phyloP scores from a whole-genome alignment of 2,329 filamentous ascomycete genomes.

The Hymenoscyphus fructigenus region DNA sequence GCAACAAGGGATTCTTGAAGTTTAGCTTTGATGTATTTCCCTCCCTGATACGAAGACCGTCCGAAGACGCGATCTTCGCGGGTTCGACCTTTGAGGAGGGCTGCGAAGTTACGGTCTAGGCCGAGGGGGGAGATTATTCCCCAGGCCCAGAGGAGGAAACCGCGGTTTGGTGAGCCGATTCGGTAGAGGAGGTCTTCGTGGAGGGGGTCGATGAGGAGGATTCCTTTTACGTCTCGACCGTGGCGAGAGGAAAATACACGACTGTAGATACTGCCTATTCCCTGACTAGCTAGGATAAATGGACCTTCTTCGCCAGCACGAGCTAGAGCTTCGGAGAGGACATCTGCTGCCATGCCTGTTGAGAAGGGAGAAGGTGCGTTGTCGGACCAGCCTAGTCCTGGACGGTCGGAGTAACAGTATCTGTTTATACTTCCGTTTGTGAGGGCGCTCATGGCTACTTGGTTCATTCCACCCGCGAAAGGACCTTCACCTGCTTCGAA shows the following conservation, averaged over 20 bases:
- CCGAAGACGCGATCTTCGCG: constrained; percentile 86
- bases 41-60: constrained; percentile 71
- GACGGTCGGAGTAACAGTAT: constrained; percentile 95
- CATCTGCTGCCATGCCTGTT: constrained; percentile 88
- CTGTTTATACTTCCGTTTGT: constrained; percentile 79
- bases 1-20: constrained; percentile 92
- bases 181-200: constrained; percentile 81
- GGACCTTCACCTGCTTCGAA: constrained; percentile 81
- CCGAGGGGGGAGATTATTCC: constrained; percentile 87
- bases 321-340: constrained; percentile 80
- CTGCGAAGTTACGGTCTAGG: constrained; percentile 74
- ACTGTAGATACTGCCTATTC: constrained; percentile 83
- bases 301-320: constrained; percentile 80
- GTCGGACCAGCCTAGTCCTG: constrained; percentile 85
- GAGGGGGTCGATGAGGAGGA: constrained; percentile 83
- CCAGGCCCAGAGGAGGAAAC: constrained; percentile 83
- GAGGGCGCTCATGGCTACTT: constrained; percentile 73
- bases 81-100: constrained; percentile 76
- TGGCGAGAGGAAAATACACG: constrained; percentile 89
- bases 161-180: constrained; percentile 65
- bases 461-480: constrained; percentile 75
- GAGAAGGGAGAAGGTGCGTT: constrained; percentile 92
- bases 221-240: constrained; percentile 68
- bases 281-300: constrained; percentile 84
- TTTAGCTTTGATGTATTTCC: constrained; percentile 84